Evolutionary conservation across 2,329 filamentous ascomycete genomes (phyloP), one percentile per base, ranked within the genome.

Genomic region (Nannizzia gypsea): DNA sequence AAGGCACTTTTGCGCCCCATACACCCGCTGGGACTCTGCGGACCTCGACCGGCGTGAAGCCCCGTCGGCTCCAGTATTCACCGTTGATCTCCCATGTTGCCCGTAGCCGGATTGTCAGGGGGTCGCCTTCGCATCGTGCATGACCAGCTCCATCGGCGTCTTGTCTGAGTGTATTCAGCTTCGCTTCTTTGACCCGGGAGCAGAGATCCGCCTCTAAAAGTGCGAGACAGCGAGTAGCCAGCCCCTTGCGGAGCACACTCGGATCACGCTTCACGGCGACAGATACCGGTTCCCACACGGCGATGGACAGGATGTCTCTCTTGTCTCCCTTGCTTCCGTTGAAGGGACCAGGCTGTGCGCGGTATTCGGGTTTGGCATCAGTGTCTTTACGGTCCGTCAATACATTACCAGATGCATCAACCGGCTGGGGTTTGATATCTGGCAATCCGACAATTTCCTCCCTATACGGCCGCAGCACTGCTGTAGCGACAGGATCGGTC

Each of bases 31-130:
- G 36, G 42, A 56, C 60, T 28, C 48, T 13, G 22, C 59, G 50
- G 13, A 42, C 55, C n/a, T 57, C 22, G 11, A 62, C 56, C 34
- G 31, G 13, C 15, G 22, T 52, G 26, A 59, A 62, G n/a, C 61
- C 61, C 20, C 59, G 40, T 48, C 61, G 54, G 20, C 60, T 22
- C 61, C 61, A 62, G 38, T 62, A 62, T 31, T 44, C 44, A 13
- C 17, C 59, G 36, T n/a, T 22, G 9, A 48, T 34, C 24, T 59
- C 48, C 15, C 17, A 22, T 17, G 56, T 60, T n/a, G 59, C 28
- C n/a, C 59, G 36, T 17, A 62, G 56, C 56, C 59, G 59, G 20
- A 62, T 52, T 20, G 26, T 60, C n/a, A 62, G 26, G 8, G 20
- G 13, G 13, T 13, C 50, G 15, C 3, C 3, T 20, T 24, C 38